Conservation (phyloP, 495 filamentous ascomycete genomes). For the Aspergillus nanangensis region DNA sequence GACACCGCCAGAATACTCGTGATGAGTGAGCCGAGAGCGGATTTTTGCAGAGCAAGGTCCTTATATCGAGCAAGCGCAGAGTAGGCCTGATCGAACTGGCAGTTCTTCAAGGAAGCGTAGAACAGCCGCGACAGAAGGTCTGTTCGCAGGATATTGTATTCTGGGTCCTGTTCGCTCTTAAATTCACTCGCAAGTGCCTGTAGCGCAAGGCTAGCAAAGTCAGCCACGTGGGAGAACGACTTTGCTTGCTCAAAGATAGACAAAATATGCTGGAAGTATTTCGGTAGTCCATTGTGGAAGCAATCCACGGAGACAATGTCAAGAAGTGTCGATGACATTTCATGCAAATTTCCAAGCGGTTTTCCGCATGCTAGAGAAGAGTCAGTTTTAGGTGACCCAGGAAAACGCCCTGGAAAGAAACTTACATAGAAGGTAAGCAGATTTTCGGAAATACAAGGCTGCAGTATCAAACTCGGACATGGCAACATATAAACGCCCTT, state of each 20-base stretch:
- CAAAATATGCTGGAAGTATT: slow-evolving; percentile 84
- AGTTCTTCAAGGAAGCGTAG: slow-evolving; percentile 69
- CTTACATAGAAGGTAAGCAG: slow-evolving; percentile 78
- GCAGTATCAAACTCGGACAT: slow-evolving; percentile 69
- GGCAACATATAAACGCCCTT: slow-evolving; percentile 73
- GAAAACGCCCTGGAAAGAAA: slow-evolving; percentile 11
- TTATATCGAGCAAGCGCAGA: slow-evolving; percentile 68
- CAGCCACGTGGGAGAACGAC: slow-evolving; percentile 71
- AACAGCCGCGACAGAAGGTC: slow-evolving; percentile 83
- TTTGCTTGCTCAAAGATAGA: slow-evolving; percentile 73
- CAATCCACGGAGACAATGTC: slow-evolving; percentile 65
- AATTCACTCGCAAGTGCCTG: slow-evolving; percentile 51
- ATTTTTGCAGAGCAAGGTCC: slow-evolving; percentile 59
- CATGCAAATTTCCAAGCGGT: slow-evolving; percentile 41
- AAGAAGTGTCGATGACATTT: slow-evolving; percentile 57
- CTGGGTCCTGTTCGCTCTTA: slow-evolving; percentile 35
- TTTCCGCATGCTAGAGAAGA: slow-evolving; percentile 34
- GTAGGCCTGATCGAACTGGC: slow-evolving; percentile 77
- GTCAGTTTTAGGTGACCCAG: slow-evolving; percentile 4
- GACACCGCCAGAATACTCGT: slow-evolving; percentile 65
- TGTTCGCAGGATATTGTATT: slow-evolving; percentile 35
- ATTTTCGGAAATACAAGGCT: slow-evolving; percentile 72
- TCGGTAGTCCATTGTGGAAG: slow-evolving; percentile 71
- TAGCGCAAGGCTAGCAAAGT: slow-evolving; percentile 78
- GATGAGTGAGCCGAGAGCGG: slow-evolving; percentile 62